These are phyloP conservation scores for Marasmius sp. DNA, from an alignment of 1,284 basidiomycete genomes.

Conservation along the genomic window DNA sequence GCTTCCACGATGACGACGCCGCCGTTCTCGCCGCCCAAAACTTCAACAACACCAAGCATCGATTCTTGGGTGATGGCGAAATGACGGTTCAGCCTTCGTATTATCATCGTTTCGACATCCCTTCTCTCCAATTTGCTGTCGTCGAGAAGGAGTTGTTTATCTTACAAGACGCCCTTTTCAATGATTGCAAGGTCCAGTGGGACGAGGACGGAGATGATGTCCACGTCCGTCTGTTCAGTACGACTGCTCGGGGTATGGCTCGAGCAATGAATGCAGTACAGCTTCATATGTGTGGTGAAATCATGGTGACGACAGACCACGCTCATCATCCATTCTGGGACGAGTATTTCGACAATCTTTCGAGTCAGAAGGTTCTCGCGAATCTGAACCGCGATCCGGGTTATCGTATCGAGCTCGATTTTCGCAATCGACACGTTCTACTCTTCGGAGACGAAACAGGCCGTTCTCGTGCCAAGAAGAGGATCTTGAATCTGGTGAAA, in stretches of 20 bases:
- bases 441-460: conserved; percentile 34
- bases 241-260: conserved; percentile 33
- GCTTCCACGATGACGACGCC: conserved; percentile 26
- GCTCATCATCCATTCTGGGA: conserved; percentile 39
- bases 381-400: conserved; percentile 29
- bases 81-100: conserved; percentile 33
- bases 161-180: not conserved
- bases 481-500: conserved; percentile 34
- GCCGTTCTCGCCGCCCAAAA: conserved; percentile 25
- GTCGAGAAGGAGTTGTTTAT: conserved; percentile 21
- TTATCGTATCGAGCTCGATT: conserved; percentile 39
- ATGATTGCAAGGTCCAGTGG: conserved; percentile 2
- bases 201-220: not conserved
- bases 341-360: conserved; percentile 40
- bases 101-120: conserved; percentile 18
- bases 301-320: conserved; percentile 29
- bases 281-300: conserved; percentile 34
- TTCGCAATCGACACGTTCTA: conserved; percentile 33
- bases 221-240: conserved; percentile 38
- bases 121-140: conserved; percentile 8
- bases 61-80: conserved; percentile 31
- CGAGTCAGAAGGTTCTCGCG: conserved; percentile 35
- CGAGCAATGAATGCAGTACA: conserved; percentile 35
- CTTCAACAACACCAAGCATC: conserved; percentile 26
- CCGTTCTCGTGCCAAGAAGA: conserved; percentile 28